These are phyloP conservation scores for Fusarium beomiforme DNA, from an alignment of 2,329 filamentous ascomycete genomes.

Conservation along the genomic window DNA sequence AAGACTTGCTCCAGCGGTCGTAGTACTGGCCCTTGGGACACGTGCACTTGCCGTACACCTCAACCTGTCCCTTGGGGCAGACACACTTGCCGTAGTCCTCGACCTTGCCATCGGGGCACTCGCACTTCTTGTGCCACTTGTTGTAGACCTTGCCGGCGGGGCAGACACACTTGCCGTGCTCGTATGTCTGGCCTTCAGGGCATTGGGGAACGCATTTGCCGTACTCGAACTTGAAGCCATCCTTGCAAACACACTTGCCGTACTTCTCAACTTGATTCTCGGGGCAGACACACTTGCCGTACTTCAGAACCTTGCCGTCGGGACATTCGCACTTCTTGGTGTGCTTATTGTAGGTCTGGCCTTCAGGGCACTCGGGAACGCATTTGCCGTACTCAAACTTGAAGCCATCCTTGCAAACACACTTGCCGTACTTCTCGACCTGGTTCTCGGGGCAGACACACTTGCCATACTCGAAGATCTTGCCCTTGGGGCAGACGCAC, in stretches of 20 bases:
- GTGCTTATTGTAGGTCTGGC: not conserved
- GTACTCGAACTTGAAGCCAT: slow-evolving; percentile 8
- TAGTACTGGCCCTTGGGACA: slow-evolving; percentile 34
- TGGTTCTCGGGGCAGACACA: slow-evolving; percentile 13
- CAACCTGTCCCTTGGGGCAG: slow-evolving; percentile 18
- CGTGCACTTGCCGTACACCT: slow-evolving; percentile 19
- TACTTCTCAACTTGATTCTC: not conserved
- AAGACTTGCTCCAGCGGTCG: slow-evolving; percentile 26
- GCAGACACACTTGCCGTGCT: slow-evolving; percentile 21
- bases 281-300: slow-evolving; percentile 13
- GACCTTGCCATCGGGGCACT: slow-evolving; percentile 16
- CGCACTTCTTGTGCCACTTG: slow-evolving; percentile 15
- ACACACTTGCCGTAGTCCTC: slow-evolving; percentile 16
- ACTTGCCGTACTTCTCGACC: not conserved
- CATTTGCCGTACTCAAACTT: slow-evolving; percentile 21
- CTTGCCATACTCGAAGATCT: slow-evolving; percentile 15
- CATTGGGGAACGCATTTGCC: slow-evolving; percentile 17
- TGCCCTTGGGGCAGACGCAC: slow-evolving; percentile 29
- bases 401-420: slow-evolving; percentile 9
- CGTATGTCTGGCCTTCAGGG: not conserved
- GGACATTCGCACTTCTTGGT: slow-evolving; percentile 20
- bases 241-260: slow-evolving; percentile 8
- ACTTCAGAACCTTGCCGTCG: not conserved
- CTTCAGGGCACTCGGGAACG: slow-evolving; percentile 1
- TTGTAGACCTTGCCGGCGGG: slow-evolving; percentile 13